Evolutionary conservation across 345 rosid species (phyloP).

Genomic region (Euphorbia peplus): DNA sequence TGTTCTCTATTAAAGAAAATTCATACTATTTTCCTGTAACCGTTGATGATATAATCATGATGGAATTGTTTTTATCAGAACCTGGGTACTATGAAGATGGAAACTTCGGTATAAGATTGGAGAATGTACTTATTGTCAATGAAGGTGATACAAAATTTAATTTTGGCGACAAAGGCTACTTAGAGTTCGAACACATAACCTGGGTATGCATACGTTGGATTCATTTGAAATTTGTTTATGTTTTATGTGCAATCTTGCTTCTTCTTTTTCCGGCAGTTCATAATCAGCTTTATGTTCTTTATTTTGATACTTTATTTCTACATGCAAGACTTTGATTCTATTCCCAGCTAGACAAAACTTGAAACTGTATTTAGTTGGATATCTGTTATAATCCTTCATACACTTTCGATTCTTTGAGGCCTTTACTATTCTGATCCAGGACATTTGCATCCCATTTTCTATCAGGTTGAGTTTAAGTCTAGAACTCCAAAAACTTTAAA

Average conservation of each 20-base stretch:
- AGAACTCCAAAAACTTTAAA: background rate
- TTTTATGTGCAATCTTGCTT: background rate
- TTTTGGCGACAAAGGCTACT: conserved; percentile 89
- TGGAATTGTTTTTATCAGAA: conserved; percentile 8
- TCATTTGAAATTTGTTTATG: background rate
- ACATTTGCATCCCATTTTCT: too few relatives aligned
- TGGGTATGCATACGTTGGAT: conserved; percentile 55
- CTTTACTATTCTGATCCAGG: too few relatives aligned
- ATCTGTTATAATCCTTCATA: background rate
- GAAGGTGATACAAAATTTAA: conserved; percentile 74
- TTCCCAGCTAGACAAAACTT: background rate
- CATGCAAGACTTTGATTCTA: background rate
- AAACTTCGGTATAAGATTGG: conserved; percentile 88
- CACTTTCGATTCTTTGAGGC: too few relatives aligned
- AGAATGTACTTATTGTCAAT: conserved; percentile 80
- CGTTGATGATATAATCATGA: background rate
- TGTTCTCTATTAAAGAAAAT: background rate
- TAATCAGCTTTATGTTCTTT: background rate
- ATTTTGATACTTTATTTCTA: background rate
- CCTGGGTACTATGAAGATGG: conserved; percentile 34
- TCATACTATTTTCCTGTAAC: background rate
- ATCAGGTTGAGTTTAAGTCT: background rate
- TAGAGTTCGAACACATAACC: conserved; percentile 89
- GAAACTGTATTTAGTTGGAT: background rate
- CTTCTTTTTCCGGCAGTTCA: background rate